Evolutionary conservation across 495 filamentous ascomycete species (phyloP).

Genomic region (Penicillium odoratum): DNA sequence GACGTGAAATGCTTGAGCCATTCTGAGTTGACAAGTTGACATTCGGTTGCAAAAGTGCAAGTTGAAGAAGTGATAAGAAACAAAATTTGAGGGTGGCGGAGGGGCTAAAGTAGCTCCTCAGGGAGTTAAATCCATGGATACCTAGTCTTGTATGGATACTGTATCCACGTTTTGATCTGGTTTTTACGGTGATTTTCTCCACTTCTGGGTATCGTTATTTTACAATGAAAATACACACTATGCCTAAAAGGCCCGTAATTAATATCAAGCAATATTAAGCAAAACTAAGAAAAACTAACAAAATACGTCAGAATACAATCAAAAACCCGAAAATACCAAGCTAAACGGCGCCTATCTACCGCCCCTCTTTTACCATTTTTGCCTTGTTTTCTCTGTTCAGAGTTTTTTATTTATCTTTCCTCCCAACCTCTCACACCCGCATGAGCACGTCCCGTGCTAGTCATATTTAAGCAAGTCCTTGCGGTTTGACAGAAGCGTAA

Average conservation of each 20-base stretch:
- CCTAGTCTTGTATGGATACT: not conserved
- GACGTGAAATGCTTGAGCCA: constrained; percentile 24
- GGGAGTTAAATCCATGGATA: not conserved
- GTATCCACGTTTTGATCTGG: not conserved
- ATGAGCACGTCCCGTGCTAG: constrained; percentile 7
- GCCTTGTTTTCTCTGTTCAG: not conserved
- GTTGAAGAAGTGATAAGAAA: not conserved
- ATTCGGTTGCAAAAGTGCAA: constrained; percentile 11
- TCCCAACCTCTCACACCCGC: constrained; percentile 1
- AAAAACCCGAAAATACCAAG: too few species aligned
- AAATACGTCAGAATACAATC: too few species aligned
- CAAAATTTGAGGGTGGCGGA: not conserved
- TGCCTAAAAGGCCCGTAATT: not conserved
- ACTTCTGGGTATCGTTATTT: not conserved
- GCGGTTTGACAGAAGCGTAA: constrained; percentile 6
- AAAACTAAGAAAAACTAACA: not conserved
- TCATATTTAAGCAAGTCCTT: constrained; percentile 6
- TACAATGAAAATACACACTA: not conserved
- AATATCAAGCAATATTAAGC: not conserved
- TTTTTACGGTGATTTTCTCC: not conserved
- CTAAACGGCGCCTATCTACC: not conserved
- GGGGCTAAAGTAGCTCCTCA: not conserved
- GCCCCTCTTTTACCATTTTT: not conserved
- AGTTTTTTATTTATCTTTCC: not conserved
- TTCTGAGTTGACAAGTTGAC: constrained; percentile 29